Conservation (phyloP, 371 early-diverging fungal species). For the Dinochytrium kinnereticum region DNA sequence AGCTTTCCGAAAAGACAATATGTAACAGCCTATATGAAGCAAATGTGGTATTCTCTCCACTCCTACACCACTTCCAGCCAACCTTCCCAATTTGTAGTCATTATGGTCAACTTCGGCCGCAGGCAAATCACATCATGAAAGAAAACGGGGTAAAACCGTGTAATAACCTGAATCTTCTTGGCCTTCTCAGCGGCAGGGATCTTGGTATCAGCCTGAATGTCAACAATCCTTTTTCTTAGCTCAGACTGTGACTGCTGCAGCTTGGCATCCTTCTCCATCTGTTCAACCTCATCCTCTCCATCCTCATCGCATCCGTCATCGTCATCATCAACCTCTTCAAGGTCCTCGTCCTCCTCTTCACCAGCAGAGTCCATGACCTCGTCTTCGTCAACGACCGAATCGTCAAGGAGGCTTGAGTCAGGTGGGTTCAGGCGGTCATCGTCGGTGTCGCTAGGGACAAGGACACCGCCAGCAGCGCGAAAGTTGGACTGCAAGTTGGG, state of each 20-base stretch:
- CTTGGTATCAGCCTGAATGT: conserved; percentile 60
- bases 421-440: background rate
- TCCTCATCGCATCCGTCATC: conserved; percentile 17
- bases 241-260: conserved; percentile 39
- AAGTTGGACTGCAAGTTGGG: conserved; percentile 14
- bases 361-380: conserved; percentile 10
- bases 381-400: conserved; percentile 21
- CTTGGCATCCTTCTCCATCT: conserved; percentile 15
- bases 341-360: conserved; percentile 28
- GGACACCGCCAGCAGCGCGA: conserved; percentile 17
- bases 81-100: no score
- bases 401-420: conserved; percentile 3
- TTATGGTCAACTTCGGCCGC: no score
- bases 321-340: conserved; percentile 19
- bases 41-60: no score
- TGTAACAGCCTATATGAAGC: no score
- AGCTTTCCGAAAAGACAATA: no score
- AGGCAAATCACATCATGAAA: background rate
- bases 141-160: background rate
- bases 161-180: conserved; percentile 69
- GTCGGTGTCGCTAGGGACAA: conserved; percentile 8
- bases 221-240: conserved; percentile 62
- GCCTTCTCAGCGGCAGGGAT: conserved; percentile 73
- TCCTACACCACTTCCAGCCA: no score
- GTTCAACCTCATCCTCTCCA: conserved; percentile 18